A percentile compares a stretch with the other conserved stretches of the same genome.
phyloP scores from a whole-genome alignment of 2,329 filamentous ascomycete genomes.

The Stemphylium beticola region DNA sequence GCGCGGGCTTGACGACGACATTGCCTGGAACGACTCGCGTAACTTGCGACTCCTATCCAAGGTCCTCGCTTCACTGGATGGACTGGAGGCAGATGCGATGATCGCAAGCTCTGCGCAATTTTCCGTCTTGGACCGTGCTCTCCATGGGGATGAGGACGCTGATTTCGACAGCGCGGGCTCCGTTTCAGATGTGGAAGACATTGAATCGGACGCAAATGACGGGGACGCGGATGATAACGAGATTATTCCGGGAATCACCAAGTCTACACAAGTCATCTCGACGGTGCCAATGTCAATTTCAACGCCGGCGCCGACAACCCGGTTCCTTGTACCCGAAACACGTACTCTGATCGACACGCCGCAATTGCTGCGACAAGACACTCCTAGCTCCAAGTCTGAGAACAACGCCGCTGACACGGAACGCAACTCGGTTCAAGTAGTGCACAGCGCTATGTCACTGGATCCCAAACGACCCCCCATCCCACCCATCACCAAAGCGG shows the following conservation, averaged over 20 bases:
- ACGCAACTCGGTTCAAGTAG: too few species aligned
- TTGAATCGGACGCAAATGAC: not conserved
- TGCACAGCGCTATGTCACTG: too few species aligned
- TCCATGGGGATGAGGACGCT: not conserved
- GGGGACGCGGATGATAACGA: not conserved
- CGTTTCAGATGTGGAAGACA: not conserved
- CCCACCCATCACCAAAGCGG: not conserved
- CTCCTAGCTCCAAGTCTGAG: too few species aligned
- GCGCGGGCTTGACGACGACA: not conserved
- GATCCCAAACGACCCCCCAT: too few species aligned
- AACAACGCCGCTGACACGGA: too few species aligned
- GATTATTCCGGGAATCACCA: too few species aligned
- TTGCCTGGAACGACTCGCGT: not conserved
- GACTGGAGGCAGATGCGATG: not conserved
- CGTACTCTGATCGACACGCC: too few species aligned
- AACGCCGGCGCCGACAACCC: too few species aligned
- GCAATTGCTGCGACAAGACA: too few species aligned
- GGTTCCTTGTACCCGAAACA: too few species aligned
- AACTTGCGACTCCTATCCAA: constrained; percentile 1
- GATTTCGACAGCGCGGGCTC: not conserved
- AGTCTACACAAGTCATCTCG: too few species aligned
- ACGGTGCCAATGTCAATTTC: too few species aligned
- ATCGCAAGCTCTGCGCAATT: not conserved
- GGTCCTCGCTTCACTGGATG: not conserved
- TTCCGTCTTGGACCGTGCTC: not conserved